Conservation (phyloP, 1,139 yeast species). For the Yarrowia galli region DNA sequence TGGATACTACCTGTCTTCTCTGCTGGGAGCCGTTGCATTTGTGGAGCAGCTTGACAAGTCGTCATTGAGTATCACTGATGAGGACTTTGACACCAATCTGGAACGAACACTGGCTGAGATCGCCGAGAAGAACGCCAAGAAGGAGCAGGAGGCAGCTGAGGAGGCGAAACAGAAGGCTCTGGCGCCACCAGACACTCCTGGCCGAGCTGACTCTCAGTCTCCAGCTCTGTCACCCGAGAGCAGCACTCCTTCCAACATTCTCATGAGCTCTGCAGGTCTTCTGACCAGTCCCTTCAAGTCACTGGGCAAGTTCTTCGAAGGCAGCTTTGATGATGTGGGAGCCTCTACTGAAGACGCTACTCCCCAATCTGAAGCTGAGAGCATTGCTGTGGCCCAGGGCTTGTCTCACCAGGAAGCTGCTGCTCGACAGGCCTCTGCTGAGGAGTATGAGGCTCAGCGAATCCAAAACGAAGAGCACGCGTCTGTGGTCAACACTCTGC, state of each 20-base stretch:
- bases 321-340: slow-evolving; percentile 43
- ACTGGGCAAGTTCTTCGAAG: slow-evolving; percentile 49
- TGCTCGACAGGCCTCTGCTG: slow-evolving; percentile 53
- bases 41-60: slow-evolving; percentile 65
- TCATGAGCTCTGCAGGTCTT: slow-evolving; percentile 52
- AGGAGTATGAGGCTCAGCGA: slow-evolving; percentile 51
- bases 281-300: slow-evolving; percentile 51
- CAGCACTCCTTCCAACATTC: slow-evolving; percentile 49
- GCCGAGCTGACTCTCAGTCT: slow-evolving; percentile 40
- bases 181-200: slow-evolving; percentile 47
- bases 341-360: slow-evolving; percentile 38
- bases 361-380: slow-evolving; percentile 29
- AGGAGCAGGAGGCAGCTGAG: slow-evolving; percentile 40
- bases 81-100: slow-evolving; percentile 61
- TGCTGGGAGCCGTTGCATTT: slow-evolving; percentile 84
- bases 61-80: slow-evolving; percentile 66
- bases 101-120: slow-evolving; percentile 48
- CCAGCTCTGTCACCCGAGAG: slow-evolving; percentile 17
- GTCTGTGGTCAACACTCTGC: slow-evolving; percentile 58
- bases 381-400: slow-evolving; percentile 30
- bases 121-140: slow-evolving; percentile 39
- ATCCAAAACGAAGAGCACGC: slow-evolving; percentile 54
- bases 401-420: slow-evolving; percentile 50
- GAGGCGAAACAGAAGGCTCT: slow-evolving; percentile 24
- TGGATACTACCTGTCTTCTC: slow-evolving; percentile 84